Evolutionary conservation across 768 basidiomycete species (phyloP), one percentile per base, ranked within the genome.

Genomic region (Termitomyces sp.): DNA sequence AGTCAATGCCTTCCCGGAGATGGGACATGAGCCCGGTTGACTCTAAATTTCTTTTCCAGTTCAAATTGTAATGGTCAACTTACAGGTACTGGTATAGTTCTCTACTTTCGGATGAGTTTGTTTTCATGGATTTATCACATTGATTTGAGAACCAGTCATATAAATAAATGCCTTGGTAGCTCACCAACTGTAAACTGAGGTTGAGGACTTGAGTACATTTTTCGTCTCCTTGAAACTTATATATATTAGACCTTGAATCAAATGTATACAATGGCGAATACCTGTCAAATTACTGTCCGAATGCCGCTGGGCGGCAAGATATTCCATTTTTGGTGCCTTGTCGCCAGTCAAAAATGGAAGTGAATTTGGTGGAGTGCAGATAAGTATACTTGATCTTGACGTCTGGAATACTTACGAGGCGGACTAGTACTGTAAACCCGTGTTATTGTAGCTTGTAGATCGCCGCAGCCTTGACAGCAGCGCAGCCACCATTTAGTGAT

Each of bases 351-450:
- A 58, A 43, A 36, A 42, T 50, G 6, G 18, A 75, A 69, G 28
- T 74, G 67, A 69, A 70, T 16, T 84, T 30, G 83, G 81, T 8
- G 78, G 81, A 33, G 67, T 73, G 8, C 79, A 83, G 54, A 66
- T 80, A 30, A 30, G 30, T 30, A 13, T 74, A 77, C 54, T 66
- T 83, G 12, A 69, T 77, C n/a, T 68, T 81, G 33, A 70, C 75
- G 1, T 69, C 70, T 38, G 80, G 81, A 0, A 65, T 80, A 35
- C 51, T 78, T 43, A 71, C 75, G 2, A 81, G 82, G 18, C 70
- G 76, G 48, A 65, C 76, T 6, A 80, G n/a, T n/a, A n/a, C n/a
- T n/a, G n/a, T 80, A 60, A 82, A 84, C 54, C 70, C 70, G 20
- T 83, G 82, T 54, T 77, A 81, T 10, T 1, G 4, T 10, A 33